phyloP scores from a whole-genome alignment of 352 stramenopile genomes.

The Globisporangium takayamanum region DNA sequence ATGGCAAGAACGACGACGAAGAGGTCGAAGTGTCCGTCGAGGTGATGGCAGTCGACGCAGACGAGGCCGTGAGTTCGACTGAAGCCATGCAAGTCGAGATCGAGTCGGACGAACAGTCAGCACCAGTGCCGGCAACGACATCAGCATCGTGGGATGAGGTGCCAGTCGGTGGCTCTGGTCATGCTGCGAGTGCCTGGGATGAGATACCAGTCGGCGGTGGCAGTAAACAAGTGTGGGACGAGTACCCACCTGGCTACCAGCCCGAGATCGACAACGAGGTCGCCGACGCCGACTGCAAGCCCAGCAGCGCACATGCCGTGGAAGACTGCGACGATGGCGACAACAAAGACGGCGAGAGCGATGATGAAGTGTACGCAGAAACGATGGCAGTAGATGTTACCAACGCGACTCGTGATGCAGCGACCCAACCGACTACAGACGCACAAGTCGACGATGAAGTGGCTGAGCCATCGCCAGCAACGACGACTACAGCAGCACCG shows the following conservation, averaged over 20 bases:
- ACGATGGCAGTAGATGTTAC: not conserved
- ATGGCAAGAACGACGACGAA: not conserved
- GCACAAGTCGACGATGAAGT: too few relatives aligned
- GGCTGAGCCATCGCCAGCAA: too few relatives aligned
- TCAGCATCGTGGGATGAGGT: not conserved
- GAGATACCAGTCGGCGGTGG: slow-evolving; percentile 6
- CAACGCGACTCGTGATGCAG: not conserved
- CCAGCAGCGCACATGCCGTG: not conserved
- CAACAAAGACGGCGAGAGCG: not conserved
- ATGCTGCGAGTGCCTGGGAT: slow-evolving; percentile 5
- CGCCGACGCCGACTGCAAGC: not conserved
- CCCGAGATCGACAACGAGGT: not conserved
- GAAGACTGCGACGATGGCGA: not conserved
- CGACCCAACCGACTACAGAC: too few relatives aligned
- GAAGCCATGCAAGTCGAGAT: not conserved
- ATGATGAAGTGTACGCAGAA: not conserved
- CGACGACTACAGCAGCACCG: too few relatives aligned
- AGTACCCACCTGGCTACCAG: not conserved
- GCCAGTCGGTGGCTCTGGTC: not conserved
- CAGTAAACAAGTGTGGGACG: slow-evolving; percentile 4
- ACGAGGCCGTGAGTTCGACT: not conserved
- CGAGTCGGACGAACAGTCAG: not conserved
- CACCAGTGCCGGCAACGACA: not conserved
- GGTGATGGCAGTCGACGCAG: not conserved
- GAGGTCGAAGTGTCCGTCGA: not conserved